Evolutionary conservation across 2,329 filamentous ascomycete species (phyloP).

Genomic region (Diaporthe citrichinensis): DNA sequence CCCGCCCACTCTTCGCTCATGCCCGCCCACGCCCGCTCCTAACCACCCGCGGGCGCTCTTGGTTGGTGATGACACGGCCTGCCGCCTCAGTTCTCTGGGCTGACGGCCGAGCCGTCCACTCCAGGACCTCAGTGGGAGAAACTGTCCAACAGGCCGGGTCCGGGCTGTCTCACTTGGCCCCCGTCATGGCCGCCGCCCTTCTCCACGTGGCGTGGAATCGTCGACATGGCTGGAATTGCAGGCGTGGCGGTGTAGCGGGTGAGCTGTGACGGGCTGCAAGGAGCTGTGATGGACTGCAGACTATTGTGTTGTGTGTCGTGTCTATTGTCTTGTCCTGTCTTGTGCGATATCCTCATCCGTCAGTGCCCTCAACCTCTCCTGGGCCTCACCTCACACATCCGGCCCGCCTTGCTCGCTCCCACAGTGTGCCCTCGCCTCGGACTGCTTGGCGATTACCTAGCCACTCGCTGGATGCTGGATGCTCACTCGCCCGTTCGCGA

Average conservation of each 20-base stretch:
- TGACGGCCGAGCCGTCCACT: conserved; percentile 16
- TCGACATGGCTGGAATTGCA: conserved; percentile 30
- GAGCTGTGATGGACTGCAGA: not conserved
- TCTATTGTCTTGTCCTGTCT: conserved; percentile 23
- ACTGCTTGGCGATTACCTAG: conserved; percentile 16
- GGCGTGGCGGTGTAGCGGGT: conserved; percentile 24
- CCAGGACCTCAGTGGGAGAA: not conserved
- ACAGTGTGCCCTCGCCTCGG: not conserved
- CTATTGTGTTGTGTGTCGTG: not conserved
- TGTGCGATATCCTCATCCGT: not conserved
- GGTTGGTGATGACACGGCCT: conserved; percentile 13
- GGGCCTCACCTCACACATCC: not conserved
- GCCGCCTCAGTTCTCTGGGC: conserved; percentile 21
- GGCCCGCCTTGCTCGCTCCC: conserved; percentile 2
- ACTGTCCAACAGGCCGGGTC: conserved; percentile 1
- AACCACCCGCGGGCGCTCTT: not conserved
- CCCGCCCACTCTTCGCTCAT: not conserved
- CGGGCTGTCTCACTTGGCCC: conserved; percentile 24
- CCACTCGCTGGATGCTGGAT: not conserved
- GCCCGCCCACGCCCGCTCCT: not conserved
- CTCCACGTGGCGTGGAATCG: conserved; percentile 29
- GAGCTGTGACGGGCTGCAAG: not conserved
- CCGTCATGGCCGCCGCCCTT: conserved; percentile 26
- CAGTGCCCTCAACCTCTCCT: not conserved
- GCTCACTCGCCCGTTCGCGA: conserved; percentile 28